A percentile compares a stretch with the other conserved stretches of the same genome.
phyloP scores from a whole-genome alignment of 345 rosid species.

The Clarkia xantiana region DNA sequence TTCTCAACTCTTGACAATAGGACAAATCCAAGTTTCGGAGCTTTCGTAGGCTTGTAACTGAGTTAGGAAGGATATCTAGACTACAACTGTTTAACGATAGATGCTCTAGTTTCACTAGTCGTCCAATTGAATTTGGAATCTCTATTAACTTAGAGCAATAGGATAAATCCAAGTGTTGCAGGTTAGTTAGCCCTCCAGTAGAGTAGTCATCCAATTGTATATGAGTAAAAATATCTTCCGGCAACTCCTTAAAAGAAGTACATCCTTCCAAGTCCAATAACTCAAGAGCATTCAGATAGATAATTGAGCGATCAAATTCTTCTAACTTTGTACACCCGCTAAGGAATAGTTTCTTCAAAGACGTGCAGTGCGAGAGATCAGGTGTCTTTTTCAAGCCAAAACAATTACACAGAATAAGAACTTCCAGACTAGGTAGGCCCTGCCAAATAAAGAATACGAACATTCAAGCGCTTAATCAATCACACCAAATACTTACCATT shows the following conservation, averaged over 20 bases:
- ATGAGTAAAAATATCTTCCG: background rate
- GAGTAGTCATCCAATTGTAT: background rate
- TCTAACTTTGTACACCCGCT: background rate
- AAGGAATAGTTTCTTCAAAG: background rate
- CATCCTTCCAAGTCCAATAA: background rate
- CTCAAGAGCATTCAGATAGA: background rate
- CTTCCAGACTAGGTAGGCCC: background rate
- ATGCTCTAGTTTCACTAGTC: background rate
- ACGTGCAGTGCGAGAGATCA: background rate
- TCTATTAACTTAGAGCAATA: too few relatives aligned
- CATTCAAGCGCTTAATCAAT: too few relatives aligned
- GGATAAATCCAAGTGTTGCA: too few relatives aligned
- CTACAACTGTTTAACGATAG: too few relatives aligned
- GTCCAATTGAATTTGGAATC: too few relatives aligned
- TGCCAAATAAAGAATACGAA: background rate
- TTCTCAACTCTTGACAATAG: background rate
- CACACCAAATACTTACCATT: too few relatives aligned
- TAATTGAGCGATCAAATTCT: background rate
- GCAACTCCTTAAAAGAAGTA: background rate
- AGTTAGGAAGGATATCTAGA: too few relatives aligned
- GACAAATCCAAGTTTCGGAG: too few relatives aligned
- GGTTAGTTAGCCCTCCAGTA: background rate
- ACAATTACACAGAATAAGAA: background rate
- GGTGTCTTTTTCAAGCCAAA: background rate
- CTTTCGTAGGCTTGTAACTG: too few relatives aligned